Base-by-base conservation (phyloP, 495 filamentous ascomycete species). In the Hypoxylon rickii region DNA sequence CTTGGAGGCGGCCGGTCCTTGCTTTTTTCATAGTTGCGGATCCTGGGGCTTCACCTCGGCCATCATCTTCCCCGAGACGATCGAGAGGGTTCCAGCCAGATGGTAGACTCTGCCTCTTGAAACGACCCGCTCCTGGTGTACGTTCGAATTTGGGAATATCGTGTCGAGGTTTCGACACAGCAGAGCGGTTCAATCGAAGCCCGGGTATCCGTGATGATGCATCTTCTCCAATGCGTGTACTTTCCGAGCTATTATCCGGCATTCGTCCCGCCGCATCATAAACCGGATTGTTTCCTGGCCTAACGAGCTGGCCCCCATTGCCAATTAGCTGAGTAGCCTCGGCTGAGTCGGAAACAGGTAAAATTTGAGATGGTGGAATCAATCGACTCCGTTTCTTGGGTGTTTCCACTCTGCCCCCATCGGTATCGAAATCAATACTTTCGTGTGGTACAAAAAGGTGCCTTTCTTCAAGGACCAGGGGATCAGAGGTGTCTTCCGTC, bases 341-440 rank as follows among this genome's bases (percentile, higher is more conserved):
- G 26, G 19, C 29, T 31, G 21, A 13, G 43, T 32, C 24, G 55
- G 34, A 19, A 61, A 36, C 26, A 44, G 33, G 45, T 29, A 34
- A 5, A 19, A 58, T 34, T 20, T 31, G 11, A 37, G 11, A 6
- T 13, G n/a, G 31, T 18, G 6, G 33, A 21, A 57, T 70, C 26
- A 57, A 65, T 39, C 41, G 60, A 8, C 47, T 63, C 7, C 64
- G 69, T 55, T 84, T 87, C 55, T 75, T 79, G 8, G 90, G 89
- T 0, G 90, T 93, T 10, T 75, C 74, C 21, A 89, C 75, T 47
- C 70, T 76, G 40, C 73, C 68, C 17, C 82, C 84, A 41, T 88
- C 79, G 44, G 87, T 83, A 69, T 94, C 89, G 8, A 93, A 76
- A 68, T 94, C 89, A 24, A 90, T 79, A 46, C 86, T 91, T 56